Conservation (phyloP, 2,329 filamentous ascomycete genomes). For the Thelonectria blattea region DNA sequence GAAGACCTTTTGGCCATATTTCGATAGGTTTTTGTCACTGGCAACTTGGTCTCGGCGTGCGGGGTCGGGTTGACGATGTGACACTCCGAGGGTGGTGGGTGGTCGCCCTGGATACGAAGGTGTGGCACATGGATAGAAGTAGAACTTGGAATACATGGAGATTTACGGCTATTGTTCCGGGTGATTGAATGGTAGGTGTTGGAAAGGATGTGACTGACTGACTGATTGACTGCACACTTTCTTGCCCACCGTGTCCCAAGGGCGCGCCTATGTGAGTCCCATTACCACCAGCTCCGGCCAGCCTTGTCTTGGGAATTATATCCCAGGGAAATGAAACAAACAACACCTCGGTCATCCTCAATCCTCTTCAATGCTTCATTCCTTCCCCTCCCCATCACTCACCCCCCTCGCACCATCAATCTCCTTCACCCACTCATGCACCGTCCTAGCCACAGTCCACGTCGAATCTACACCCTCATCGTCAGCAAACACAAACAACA, state of each 20-base stretch:
- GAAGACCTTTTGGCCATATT: background rate
- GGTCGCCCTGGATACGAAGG: conserved; percentile 12
- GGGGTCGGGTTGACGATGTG: conserved; percentile 10
- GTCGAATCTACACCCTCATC: conserved; percentile 33
- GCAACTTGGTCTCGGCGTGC: conserved; percentile 1
- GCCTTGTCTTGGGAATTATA: too few relatives aligned
- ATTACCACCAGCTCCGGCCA: too few relatives aligned
- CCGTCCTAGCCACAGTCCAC: conserved; percentile 39
- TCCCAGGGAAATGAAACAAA: too few relatives aligned
- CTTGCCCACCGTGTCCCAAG: too few relatives aligned
- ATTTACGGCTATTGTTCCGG: too few relatives aligned
- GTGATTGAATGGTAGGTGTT: too few relatives aligned
- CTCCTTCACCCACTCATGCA: conserved; percentile 39
- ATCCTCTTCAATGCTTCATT: background rate
- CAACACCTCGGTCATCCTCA: too few relatives aligned
- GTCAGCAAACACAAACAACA: background rate
- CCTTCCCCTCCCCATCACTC: background rate
- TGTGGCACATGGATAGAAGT: background rate
- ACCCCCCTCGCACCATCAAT: conserved; percentile 29
- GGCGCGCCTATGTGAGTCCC: too few relatives aligned
- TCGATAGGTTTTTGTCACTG: conserved; percentile 9
- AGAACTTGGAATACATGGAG: too few relatives aligned
- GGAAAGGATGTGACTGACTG: too few relatives aligned
- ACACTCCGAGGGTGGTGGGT: background rate
- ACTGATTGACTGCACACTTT: too few relatives aligned